Evolutionary conservation across 257 asterid genomes (phyloP), one percentile per base, ranked within the genome.

Genomic region (Lantana camara): DNA sequence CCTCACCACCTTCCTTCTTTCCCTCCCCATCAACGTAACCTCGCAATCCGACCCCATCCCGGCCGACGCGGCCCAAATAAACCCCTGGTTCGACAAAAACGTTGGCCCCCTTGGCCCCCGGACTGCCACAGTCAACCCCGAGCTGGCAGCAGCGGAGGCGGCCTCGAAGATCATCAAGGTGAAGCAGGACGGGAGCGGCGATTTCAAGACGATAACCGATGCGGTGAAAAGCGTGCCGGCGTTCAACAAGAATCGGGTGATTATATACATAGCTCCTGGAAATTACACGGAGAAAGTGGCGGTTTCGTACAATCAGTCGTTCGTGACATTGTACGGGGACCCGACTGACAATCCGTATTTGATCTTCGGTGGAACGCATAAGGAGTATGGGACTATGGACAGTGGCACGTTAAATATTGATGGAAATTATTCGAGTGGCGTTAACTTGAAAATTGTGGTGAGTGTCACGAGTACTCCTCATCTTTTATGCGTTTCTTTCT

Each of bases 251-350:
- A 64, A 72, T 2, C 84, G 92, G 1, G 69, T 71, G 5, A 63
- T 85, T n/a, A 53, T 85, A 46, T 64, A 52, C 3, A 27, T 85
- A 9, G 92, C 79, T 0, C 71, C 80, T 0, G 92, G 92, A 67
- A 79, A 54, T 16, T 85, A 82, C 29, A 70, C 69, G 0, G 86
- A 85, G 72, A 85, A 74, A 34, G 16, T 85, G 7, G 71, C 40
- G 68, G 50, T 82, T 20, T 82, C 73, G 1, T 56, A 46, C 20
- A 27, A 60, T 2, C 71, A 75, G 57, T 81, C 80, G 0, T 85
- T 77, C 14, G 16, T 85, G 0, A 82, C 89, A 8, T 56, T 84
- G 0, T 59, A 35, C 44, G 92, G 82, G 5, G 32, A 27, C 32
- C 74, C 92, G 1, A 63, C 45, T 3, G 54, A 63, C 34, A 53